Base-by-base conservation (phyloP, 495 filamentous ascomycete genomes). In the Thermothielavioides terrestris region DNA sequence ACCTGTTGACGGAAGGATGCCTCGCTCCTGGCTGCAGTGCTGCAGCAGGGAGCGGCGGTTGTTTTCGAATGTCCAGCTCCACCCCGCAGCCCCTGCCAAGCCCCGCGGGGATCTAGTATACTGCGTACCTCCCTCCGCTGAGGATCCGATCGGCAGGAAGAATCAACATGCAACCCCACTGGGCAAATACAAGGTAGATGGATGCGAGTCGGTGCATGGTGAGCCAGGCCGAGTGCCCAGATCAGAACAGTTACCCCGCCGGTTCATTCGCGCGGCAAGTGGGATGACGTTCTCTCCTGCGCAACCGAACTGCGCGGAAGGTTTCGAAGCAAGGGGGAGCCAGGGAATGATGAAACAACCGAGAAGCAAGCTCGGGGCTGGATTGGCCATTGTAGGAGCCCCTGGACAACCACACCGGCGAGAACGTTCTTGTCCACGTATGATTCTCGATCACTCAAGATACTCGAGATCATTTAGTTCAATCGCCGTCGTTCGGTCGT, bases 51-150 rank as follows among this genome's bases (percentile, higher is more conserved):
- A 40, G 17, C 3, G 10, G 27, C 11, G 46, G 40, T 23, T 40
- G 46, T 49, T 39, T 32, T 35, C 26, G 11, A 15, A 12, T n/a
- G n/a, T n/a, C n/a, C n/a, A n/a, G n/a, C n/a, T n/a, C n/a, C n/a
- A n/a, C n/a, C n/a, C n/a, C n/a, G n/a, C n/a, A 18, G n/a, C 35
- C 36, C 35, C 46, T 49, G 34, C 32, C 46, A 49, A 49, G 36
- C 25, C 3, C 35, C 7, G 25, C 44, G 34, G 34, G 22, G 44
- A 38, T 47, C 44, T 31, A n/a, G n/a, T n/a, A n/a, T n/a, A n/a
- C n/a, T n/a, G n/a, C n/a, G n/a, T n/a, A n/a, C n/a, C n/a, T n/a
- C n/a, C n/a, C n/a, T n/a, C 36, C 18, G 2, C 18, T 23, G 26
- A 14, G 25, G 28, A 44, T 44, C 27, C 28, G 17, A 44, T 44